A percentile compares a stretch with the other conserved stretches of the same genome.
Evolutionary conservation across 2,329 filamentous ascomycete species (phyloP).

Genomic region (Pseudomassariella vexata): DNA sequence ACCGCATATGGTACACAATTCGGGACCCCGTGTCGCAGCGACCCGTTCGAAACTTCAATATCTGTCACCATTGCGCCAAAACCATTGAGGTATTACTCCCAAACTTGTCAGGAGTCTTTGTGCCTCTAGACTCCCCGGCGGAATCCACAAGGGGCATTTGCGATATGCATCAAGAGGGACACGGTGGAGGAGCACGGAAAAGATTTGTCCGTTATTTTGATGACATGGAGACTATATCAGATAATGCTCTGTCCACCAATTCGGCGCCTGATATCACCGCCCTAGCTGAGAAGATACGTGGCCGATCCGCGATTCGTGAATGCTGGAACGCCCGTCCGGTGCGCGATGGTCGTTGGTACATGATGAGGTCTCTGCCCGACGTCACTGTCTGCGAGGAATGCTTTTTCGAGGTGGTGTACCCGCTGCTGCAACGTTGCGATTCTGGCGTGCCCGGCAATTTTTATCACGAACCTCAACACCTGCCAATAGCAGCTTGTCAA

Average conservation of each 20-base stretch:
- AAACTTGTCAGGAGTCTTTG: conserved; percentile 62
- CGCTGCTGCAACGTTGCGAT: conserved; percentile 47
- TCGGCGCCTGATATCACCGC: conserved; percentile 50
- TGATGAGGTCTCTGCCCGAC: conserved; percentile 67
- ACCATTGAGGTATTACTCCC: conserved; percentile 71
- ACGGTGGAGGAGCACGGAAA: conserved; percentile 31
- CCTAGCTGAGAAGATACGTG: conserved; percentile 59
- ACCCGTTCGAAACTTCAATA: conserved; percentile 64
- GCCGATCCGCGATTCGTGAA: conserved; percentile 51
- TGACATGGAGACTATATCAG: conserved; percentile 51
- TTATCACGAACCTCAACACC: conserved; percentile 50
- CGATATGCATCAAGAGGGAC: conserved; percentile 55
- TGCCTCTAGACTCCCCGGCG: conserved; percentile 39
- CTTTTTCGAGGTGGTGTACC: conserved; percentile 73
- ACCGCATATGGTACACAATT: conserved; percentile 71
- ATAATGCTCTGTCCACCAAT: conserved; percentile 38
- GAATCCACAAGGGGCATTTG: conserved; percentile 53
- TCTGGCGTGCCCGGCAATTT: conserved; percentile 45
- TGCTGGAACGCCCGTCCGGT: conserved; percentile 62
- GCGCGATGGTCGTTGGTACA: conserved; percentile 66
- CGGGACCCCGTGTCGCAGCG: conserved; percentile 59
- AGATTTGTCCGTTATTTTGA: conserved; percentile 57
- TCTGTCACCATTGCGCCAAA: conserved; percentile 69
- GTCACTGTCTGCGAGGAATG: conserved; percentile 86
- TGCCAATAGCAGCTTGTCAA: conserved; percentile 60